phyloP scores from a whole-genome alignment of 768 basidiomycete genomes.

The Podaxis sp. region DNA sequence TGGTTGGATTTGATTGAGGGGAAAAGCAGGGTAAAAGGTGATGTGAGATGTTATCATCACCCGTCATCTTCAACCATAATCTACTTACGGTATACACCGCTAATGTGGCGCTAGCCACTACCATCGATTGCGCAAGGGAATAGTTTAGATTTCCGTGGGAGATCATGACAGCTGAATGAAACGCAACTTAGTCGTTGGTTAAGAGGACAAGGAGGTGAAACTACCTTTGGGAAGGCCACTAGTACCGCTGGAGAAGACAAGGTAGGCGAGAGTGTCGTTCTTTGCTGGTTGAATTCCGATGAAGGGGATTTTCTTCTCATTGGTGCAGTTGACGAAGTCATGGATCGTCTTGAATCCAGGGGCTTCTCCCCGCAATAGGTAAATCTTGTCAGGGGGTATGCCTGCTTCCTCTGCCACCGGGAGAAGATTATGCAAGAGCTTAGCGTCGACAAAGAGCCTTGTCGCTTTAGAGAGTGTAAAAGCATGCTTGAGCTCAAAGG shows the following conservation, averaged over 20 bases:
- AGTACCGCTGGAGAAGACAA: constrained; percentile 78
- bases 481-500: constrained; percentile 36
- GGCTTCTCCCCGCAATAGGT: constrained; percentile 43
- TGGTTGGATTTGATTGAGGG: neutral
- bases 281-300: constrained; percentile 43
- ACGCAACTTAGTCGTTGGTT: neutral
- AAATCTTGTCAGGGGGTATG: constrained; percentile 42
- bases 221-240: constrained; percentile 74
- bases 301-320: constrained; percentile 33
- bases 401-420: constrained; percentile 33
- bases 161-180: constrained; percentile 61
- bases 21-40: too few relatives aligned
- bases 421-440: constrained; percentile 26
- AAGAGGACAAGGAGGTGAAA: neutral
- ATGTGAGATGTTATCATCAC: neutral
- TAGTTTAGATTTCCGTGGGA: constrained; percentile 62
- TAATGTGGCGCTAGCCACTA: constrained; percentile 25
- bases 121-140: constrained; percentile 37
- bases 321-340: constrained; percentile 41
- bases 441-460: constrained; percentile 33
- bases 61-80: neutral
- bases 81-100: constrained; percentile 39
- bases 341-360: constrained; percentile 42
- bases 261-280: constrained; percentile 60
- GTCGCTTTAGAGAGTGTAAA: constrained; percentile 31